A percentile compares a stretch with the other conserved stretches of the same genome.
Evolutionary conservation across 768 basidiomycete species (phyloP).

Genomic region (Termitomyces sp.): DNA sequence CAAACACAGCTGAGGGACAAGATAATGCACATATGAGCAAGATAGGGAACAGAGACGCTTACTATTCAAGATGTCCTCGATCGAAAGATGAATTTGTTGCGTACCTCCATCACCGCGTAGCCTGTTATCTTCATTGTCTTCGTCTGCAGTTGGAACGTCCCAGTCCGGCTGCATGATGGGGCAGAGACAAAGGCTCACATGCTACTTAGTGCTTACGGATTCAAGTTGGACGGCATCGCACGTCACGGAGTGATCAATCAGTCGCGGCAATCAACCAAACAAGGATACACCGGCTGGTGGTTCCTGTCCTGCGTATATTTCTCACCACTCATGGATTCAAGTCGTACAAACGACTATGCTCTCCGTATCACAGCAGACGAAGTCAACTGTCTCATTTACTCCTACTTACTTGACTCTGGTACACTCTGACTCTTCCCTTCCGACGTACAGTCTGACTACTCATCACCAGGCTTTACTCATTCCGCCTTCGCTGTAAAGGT

Average conservation of each 20-base stretch:
- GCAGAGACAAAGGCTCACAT: slow-evolving; percentile 1
- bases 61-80: slow-evolving; percentile 25
- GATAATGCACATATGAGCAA: neutral
- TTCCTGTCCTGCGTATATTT: neutral
- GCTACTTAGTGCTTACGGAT: neutral
- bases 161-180: slow-evolving; percentile 18
- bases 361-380: slow-evolving; percentile 75
- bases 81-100: neutral
- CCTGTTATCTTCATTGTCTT: slow-evolving; percentile 10
- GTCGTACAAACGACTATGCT: slow-evolving; percentile 18
- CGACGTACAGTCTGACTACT: neutral
- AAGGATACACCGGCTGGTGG: neutral
- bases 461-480: slow-evolving; percentile 63
- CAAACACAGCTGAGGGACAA: slow-evolving; percentile 23
- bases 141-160: slow-evolving; percentile 15
- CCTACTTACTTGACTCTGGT: slow-evolving; percentile 85
- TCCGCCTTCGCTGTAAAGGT: slow-evolving; percentile 76
- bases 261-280: slow-evolving; percentile 7
- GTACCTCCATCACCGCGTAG: neutral
- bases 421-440: neutral
- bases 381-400: slow-evolving; percentile 79
- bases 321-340: slow-evolving; percentile 1
- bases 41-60: slow-evolving; percentile 3
- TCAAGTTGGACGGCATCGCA: slow-evolving; percentile 3
- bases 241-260: slow-evolving; percentile 14